Conservation (phyloP, 441 rosid species). For the Bocquillonia castaneifolia region DNA sequence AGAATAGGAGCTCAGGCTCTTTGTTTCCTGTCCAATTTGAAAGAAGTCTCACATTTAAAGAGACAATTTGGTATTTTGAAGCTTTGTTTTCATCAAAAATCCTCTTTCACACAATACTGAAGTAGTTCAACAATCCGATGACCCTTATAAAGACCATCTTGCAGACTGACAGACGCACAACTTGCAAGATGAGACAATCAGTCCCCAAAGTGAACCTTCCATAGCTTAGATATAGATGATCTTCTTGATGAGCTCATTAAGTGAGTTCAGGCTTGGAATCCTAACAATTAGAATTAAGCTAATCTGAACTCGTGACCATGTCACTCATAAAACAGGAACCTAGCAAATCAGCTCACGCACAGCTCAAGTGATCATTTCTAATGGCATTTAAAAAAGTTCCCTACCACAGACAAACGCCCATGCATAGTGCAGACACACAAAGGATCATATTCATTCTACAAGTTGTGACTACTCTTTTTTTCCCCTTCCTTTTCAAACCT, state of each 20-base stretch:
- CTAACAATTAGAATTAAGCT: background rate
- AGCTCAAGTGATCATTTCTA: background rate
- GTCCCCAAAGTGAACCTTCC: background rate
- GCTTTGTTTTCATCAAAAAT: conserved; percentile 1
- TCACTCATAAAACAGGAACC: background rate
- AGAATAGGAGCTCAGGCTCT: background rate
- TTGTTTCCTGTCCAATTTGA: background rate
- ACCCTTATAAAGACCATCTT: background rate
- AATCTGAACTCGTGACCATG: background rate
- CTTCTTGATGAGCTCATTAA: background rate
- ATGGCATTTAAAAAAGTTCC: background rate
- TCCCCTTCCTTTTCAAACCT: background rate
- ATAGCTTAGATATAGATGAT: background rate
- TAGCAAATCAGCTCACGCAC: background rate
- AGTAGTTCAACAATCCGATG: background rate
- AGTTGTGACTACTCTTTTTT: background rate
- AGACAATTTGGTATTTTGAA: background rate
- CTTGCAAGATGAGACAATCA: background rate
- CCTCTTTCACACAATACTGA: background rate
- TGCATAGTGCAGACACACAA: too few species aligned
- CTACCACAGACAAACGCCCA: too few species aligned
- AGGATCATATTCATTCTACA: too few species aligned
- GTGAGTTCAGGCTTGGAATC: background rate
- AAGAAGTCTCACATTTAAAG: background rate
- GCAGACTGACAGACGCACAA: background rate